A percentile compares a stretch with the other conserved stretches of the same genome.
Conservation (phyloP, 352 stramenopile species). For the Thalassiosira mediterranea region DNA sequence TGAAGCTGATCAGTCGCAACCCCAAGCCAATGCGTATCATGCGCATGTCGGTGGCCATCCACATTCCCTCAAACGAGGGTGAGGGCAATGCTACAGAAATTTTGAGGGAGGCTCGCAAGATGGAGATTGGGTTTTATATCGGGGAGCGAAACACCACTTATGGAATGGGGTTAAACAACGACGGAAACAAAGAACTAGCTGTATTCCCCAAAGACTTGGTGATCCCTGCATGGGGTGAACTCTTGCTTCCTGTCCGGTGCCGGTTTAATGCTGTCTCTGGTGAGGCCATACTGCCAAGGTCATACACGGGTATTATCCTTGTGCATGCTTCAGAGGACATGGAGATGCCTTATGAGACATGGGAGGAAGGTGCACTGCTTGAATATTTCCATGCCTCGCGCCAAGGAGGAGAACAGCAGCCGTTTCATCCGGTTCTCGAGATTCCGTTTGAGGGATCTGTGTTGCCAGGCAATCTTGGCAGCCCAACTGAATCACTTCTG, state of each 20-base stretch:
- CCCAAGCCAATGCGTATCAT: constrained; percentile 50
- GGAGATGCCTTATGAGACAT: constrained; percentile 49
- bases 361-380: constrained; percentile 44
- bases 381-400: constrained; percentile 19
- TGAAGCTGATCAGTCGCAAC: constrained; percentile 43
- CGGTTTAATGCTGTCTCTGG: constrained; percentile 29
- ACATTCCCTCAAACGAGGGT: constrained; percentile 24
- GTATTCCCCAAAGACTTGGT: constrained; percentile 41
- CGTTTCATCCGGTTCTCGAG: constrained; percentile 45
- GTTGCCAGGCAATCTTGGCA: constrained; percentile 46
- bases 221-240: constrained; percentile 31
- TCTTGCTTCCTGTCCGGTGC: constrained; percentile 44
- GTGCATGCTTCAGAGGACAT: constrained; percentile 49
- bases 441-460: constrained; percentile 55
- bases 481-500: constrained; percentile 47
- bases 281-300: constrained; percentile 16
- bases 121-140: constrained; percentile 41
- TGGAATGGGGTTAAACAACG: constrained; percentile 7
- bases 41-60: constrained; percentile 50
- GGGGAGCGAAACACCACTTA: constrained; percentile 10
- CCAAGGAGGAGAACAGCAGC: constrained; percentile 27
- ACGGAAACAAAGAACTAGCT: too few species aligned
- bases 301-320: constrained; percentile 59
- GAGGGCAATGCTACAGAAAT: constrained; percentile 31
- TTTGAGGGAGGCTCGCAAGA: constrained; percentile 17